These are phyloP conservation scores for Carpinus viminea DNA, from an alignment of 306 rosid species.

Conservation along the genomic window DNA sequence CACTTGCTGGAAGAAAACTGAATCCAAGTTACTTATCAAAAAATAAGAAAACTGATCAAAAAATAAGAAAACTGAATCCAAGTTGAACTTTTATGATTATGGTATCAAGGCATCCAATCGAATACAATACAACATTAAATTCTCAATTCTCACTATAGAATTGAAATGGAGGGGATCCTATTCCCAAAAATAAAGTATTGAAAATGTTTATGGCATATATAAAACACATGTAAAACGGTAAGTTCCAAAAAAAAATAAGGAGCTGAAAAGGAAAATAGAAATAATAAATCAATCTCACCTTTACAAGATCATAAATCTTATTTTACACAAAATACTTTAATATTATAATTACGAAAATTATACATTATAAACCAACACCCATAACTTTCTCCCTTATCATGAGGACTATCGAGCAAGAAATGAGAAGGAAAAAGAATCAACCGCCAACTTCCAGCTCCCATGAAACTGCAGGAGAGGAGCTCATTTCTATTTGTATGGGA, in stretches of 20 bases:
- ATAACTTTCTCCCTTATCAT: conserved; percentile 23
- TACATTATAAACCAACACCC: conserved; percentile 24
- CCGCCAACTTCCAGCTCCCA: conserved; percentile 40
- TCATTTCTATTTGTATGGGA: conserved; percentile 35
- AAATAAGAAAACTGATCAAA: too few species aligned
- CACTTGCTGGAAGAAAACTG: too few species aligned
- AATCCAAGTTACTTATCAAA: too few species aligned
- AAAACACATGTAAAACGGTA: not conserved
- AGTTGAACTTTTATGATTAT: too few species aligned
- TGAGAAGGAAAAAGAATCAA: conserved; percentile 14
- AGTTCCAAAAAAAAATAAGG: not conserved
- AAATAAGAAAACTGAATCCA: too few species aligned
- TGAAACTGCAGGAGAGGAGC: conserved; percentile 34
- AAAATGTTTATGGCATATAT: not conserved
- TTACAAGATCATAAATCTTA: conserved; percentile 31
- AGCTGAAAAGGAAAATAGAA: not conserved
- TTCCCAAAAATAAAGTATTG: too few species aligned
- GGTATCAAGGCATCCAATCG: too few species aligned
- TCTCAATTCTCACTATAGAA: too few species aligned
- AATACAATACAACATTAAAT: too few species aligned
- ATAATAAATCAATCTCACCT: conserved; percentile 24
- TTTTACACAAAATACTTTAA: conserved; percentile 19
- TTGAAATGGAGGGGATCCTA: too few species aligned
- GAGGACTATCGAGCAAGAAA: conserved; percentile 22
- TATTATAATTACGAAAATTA: not conserved